These are phyloP conservation scores for Corniculantispora saksenae DNA, from an alignment of 2,329 filamentous ascomycete genomes.

Conservation along the genomic window DNA sequence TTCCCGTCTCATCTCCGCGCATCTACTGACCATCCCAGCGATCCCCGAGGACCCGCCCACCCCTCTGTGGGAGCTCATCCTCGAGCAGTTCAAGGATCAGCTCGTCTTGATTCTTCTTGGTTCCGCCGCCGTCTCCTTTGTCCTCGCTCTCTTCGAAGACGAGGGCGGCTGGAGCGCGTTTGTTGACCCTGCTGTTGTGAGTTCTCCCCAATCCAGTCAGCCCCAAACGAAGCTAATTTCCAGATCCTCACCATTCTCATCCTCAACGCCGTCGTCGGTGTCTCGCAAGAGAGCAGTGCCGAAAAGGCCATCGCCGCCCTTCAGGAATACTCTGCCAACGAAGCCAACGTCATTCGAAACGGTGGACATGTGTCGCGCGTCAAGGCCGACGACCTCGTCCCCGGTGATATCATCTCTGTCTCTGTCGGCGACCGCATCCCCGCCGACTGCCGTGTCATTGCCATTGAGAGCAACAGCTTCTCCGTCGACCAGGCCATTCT, in stretches of 20 bases:
- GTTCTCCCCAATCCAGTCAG: conserved; percentile 37
- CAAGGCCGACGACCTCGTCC: conserved; percentile 96
- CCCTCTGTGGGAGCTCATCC: conserved; percentile 90
- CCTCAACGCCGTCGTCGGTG: conserved; percentile 94
- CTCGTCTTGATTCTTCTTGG: conserved; percentile 92
- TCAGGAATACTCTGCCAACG: conserved; percentile 98
- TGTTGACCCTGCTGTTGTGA: conserved; percentile 90
- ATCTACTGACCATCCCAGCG: conserved; percentile 38
- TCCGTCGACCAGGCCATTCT: conserved; percentile 94
- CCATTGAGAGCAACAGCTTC: conserved; percentile 97
- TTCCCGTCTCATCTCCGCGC: neutral
- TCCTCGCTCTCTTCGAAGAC: conserved; percentile 88
- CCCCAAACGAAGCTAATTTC: conserved; percentile 11
- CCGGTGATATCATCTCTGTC: conserved; percentile 87
- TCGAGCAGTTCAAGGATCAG: conserved; percentile 99
- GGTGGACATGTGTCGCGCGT: conserved; percentile 73
- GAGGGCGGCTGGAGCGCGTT: conserved; percentile 95
- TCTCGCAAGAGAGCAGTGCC: conserved; percentile 97
- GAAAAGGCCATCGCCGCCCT: conserved; percentile 98
- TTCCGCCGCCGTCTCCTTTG: conserved; percentile 90
- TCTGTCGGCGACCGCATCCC: conserved; percentile 91
- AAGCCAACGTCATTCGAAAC: conserved; percentile 89
- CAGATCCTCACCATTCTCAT: conserved; percentile 96
- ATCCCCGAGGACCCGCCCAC: conserved; percentile 89
- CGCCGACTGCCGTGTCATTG: conserved; percentile 86